Evolutionary conservation across 2,329 filamentous ascomycete genomes (phyloP).

Genomic region (Clarireedia sp.): DNA sequence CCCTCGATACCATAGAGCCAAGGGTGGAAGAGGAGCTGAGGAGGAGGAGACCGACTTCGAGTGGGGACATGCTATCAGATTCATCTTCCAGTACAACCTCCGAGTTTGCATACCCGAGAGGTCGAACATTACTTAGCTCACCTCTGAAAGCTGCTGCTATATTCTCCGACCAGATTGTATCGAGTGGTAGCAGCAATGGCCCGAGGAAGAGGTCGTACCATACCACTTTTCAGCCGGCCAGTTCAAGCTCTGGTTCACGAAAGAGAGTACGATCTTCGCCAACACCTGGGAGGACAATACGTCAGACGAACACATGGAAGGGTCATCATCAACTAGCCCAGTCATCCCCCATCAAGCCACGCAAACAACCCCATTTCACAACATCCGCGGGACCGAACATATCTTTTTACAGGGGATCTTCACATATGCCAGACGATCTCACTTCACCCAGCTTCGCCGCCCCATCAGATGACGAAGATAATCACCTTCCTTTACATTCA

Average conservation of each 20-base stretch:
- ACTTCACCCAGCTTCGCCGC: slow-evolving; percentile 53
- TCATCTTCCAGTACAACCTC: slow-evolving; percentile 73
- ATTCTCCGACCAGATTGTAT: slow-evolving; percentile 75
- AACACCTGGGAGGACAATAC: slow-evolving; percentile 49
- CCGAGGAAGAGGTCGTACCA: slow-evolving; percentile 58
- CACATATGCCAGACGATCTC: slow-evolving; percentile 53
- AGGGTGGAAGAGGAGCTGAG: slow-evolving; percentile 73
- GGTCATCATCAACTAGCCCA: slow-evolving; percentile 70
- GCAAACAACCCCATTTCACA: slow-evolving; percentile 66
- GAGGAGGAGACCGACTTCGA: slow-evolving; percentile 50
- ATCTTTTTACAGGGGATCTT: slow-evolving; percentile 62
- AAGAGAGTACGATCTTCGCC: slow-evolving; percentile 67
- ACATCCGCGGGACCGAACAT: slow-evolving; percentile 63
- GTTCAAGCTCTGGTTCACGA: slow-evolving; percentile 44
- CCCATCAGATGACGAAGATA: slow-evolving; percentile 72
- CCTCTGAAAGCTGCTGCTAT: slow-evolving; percentile 71
- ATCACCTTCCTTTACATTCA: slow-evolving; percentile 68
- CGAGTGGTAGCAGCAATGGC: slow-evolving; percentile 59
- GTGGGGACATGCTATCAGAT: slow-evolving; percentile 73
- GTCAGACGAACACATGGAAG: slow-evolving; percentile 60
- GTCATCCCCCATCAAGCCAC: slow-evolving; percentile 78
- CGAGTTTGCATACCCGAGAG: slow-evolving; percentile 59
- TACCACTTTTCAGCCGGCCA: slow-evolving; percentile 42
- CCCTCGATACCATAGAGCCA: slow-evolving; percentile 77
- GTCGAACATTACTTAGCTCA: slow-evolving; percentile 60